phyloP scores from a whole-genome alignment of 192 early-diverging fungal species.

The Endogone sp. region DNA sequence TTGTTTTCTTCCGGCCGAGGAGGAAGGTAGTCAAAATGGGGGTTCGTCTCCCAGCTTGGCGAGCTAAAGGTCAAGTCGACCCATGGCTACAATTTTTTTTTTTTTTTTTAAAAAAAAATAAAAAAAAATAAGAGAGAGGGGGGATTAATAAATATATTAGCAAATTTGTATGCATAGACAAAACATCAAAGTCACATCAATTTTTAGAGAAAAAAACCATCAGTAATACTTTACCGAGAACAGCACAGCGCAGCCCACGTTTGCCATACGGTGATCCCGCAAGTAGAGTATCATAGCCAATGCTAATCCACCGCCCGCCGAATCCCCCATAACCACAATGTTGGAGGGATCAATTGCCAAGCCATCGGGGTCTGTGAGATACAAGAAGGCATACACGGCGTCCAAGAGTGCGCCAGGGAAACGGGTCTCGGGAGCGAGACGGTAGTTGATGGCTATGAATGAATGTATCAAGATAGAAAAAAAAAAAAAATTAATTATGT shows the following conservation, averaged over 20 bases:
- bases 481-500: neutral
- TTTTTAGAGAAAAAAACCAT: neutral
- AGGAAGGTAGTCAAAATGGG: constrained; percentile 38
- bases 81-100: no score
- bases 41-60: constrained; percentile 30
- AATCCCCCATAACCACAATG: constrained; percentile 65
- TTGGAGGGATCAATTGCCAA: constrained; percentile 42
- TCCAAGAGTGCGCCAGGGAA: constrained; percentile 85
- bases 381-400: constrained; percentile 68
- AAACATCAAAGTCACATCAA: no score
- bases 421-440: constrained; percentile 72
- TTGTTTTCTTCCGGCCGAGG: constrained; percentile 28
- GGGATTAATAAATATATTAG: no score
- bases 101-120: no score
- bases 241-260: constrained; percentile 38
- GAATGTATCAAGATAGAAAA: neutral
- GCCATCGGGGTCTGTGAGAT: constrained; percentile 47
- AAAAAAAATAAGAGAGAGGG: no score
- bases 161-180: no score
- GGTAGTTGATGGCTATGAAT: constrained; percentile 61
- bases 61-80: constrained; percentile 43
- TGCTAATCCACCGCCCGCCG: constrained; percentile 62
- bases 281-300: constrained; percentile 50
- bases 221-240: neutral
- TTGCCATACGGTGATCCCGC: constrained; percentile 47